Base-by-base conservation (phyloP, 306 rosid species). In the Erythrophleum fordii region DNA sequence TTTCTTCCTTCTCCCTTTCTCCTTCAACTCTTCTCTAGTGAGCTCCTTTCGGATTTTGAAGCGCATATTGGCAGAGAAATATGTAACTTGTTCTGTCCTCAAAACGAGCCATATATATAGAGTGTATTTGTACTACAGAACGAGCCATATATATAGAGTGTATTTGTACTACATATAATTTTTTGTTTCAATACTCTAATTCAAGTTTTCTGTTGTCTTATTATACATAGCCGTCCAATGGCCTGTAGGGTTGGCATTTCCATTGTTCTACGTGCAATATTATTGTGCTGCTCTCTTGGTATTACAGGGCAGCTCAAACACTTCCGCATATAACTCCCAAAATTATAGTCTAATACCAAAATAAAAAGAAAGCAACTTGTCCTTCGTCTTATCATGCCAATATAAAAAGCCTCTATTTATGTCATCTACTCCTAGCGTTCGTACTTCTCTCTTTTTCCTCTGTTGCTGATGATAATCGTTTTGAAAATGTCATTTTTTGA, bases 1-100 rank as follows among this genome's bases (percentile, higher is more conserved):
- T 68, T 70, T 90, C 51, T 64, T 80, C 18, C 55, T 71, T 84
- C 59, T 81, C 59, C 78, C 87, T 13, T 69, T 86, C 88, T 90
- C 85, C 75, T 80, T 87, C 49, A 76, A 29, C 53, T 87, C 97
- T 49, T 87, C 81, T 77, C 69, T 84, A 1, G 76, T 85, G 22
- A 81, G 69, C 49, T 88, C 83, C 83, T 80, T 86, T 31, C 72
- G 55, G 64, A 86, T 52, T 76, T 49, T 84, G 84, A 90, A 87
- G 62, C 91, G 90, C 92, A 88, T 90, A 22, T 72, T 76, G 59
- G 39, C 26, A 1, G 6, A 1, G 37, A 58, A 42, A 53, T 34
- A 3, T 44, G 46, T 31, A 35, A 58, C 72, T 34, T 22, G 41
- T 16, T 34, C 23, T 11, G 18, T 18, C 29, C 46, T 49, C 66